These are phyloP conservation scores for Metrosideros polymorpha DNA, from an alignment of 441 rosid genomes.

Conservation along the genomic window DNA sequence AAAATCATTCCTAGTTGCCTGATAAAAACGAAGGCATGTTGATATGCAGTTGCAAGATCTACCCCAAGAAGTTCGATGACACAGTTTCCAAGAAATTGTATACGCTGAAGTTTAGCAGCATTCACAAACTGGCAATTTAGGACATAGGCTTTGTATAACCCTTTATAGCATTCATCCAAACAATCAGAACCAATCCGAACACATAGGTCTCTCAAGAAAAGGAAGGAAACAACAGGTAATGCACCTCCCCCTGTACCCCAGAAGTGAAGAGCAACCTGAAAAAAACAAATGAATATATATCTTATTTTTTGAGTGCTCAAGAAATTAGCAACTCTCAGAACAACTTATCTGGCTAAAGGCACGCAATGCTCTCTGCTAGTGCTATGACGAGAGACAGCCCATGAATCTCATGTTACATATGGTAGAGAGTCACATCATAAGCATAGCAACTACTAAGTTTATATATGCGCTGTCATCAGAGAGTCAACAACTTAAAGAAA, in stretches of 20 bases:
- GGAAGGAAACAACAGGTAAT: constrained; percentile 74
- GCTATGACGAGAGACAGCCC: neutral
- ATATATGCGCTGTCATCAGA: neutral
- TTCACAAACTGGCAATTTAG: constrained; percentile 83
- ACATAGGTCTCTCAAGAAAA: constrained; percentile 80
- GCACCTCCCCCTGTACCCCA: constrained; percentile 94
- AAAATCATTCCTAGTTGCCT: constrained; percentile 81
- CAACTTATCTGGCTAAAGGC: neutral
- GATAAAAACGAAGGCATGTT: constrained; percentile 87
- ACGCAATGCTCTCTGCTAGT: neutral
- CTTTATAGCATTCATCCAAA: constrained; percentile 82
- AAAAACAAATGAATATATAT: neutral
- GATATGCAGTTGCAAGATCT: constrained; percentile 80
- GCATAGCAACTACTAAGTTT: neutral
- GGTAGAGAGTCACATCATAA: neutral
- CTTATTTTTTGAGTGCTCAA: neutral
- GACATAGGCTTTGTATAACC: constrained; percentile 88
- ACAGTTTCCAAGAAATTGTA: constrained; percentile 81
- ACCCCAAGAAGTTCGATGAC: constrained; percentile 78
- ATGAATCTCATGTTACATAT: neutral
- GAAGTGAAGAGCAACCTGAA: constrained; percentile 84
- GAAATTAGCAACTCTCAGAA: neutral
- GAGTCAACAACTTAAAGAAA: neutral
- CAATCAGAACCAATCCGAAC: constrained; percentile 69
- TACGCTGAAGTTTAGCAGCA: constrained; percentile 65